A percentile compares a stretch with the other conserved stretches of the same genome.
phyloP scores from a whole-genome alignment of 495 filamentous ascomycete species.

The Talaromyces trachyspermus region DNA sequence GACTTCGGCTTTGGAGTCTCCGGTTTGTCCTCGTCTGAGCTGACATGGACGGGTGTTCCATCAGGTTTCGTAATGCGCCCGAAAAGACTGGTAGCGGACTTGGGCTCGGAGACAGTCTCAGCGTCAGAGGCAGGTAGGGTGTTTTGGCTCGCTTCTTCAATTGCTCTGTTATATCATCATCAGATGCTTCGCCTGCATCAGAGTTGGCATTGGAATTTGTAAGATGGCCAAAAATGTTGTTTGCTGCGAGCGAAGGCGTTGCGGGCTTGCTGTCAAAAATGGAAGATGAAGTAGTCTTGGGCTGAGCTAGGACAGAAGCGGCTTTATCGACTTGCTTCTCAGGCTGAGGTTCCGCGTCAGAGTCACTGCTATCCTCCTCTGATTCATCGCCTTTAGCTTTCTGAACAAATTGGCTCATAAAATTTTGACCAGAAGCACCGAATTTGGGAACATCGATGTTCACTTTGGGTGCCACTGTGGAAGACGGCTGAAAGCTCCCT shows the following conservation, averaged over 20 bases:
- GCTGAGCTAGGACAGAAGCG: neutral
- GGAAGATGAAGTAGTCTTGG: neutral
- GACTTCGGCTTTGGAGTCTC: neutral
- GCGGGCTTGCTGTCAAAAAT: constrained; percentile 3
- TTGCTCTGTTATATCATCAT: constrained; percentile 15
- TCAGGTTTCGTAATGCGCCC: constrained; percentile 36
- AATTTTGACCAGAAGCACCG: constrained; percentile 20
- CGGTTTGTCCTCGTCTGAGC: constrained; percentile 5
- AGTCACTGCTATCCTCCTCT: constrained; percentile 3
- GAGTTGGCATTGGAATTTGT: constrained; percentile 1
- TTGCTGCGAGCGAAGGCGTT: neutral
- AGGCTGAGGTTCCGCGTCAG: neutral
- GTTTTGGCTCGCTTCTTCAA: constrained; percentile 30
- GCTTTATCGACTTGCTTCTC: neutral
- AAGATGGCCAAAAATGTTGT: constrained; percentile 8
- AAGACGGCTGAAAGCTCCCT: constrained; percentile 11
- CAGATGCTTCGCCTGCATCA: constrained; percentile 5
- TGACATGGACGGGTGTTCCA: constrained; percentile 5
- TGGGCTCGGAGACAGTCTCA: neutral
- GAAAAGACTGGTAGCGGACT: constrained; percentile 39
- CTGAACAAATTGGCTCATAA: constrained; percentile 16
- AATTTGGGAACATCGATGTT: constrained; percentile 26
- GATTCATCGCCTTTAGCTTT: constrained; percentile 3
- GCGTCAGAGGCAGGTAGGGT: neutral
- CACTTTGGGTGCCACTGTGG: neutral